These are phyloP conservation scores for Plectosphaerella sp. DNA, from an alignment of 2,329 filamentous ascomycete species.

Conservation along the genomic window DNA sequence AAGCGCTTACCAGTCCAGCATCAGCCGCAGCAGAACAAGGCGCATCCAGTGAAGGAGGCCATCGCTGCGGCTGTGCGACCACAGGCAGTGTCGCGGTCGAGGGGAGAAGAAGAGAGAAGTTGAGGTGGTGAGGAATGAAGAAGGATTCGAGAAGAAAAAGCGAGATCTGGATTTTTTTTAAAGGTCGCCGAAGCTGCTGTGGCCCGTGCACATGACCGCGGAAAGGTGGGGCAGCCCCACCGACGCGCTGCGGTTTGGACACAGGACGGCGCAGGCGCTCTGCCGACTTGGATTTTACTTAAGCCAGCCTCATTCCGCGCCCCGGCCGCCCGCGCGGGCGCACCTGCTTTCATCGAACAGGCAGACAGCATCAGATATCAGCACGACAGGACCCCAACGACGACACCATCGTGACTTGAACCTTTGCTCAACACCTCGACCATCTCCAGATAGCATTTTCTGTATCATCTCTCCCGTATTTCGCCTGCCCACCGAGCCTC, in stretches of 20 bases:
- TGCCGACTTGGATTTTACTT: not conserved
- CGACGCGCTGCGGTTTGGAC: not conserved
- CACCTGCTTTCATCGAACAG: not conserved
- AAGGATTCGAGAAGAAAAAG: not conserved
- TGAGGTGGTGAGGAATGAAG: not conserved
- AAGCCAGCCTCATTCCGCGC: not conserved
- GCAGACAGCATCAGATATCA: not conserved
- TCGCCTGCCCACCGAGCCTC: not conserved
- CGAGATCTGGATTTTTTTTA: slow-evolving; percentile 1
- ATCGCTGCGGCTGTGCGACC: not conserved
- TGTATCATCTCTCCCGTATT: too few species aligned
- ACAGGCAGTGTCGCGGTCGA: not conserved
- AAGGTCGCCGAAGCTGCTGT: not conserved
- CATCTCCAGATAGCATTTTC: not conserved
- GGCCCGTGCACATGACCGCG: not conserved
- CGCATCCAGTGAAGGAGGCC: not conserved
- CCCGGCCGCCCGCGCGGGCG: not conserved
- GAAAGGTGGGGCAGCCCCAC: not conserved
- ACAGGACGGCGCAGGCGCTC: not conserved
- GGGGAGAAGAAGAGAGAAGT: not conserved
- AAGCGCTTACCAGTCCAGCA: slow-evolving; percentile 11
- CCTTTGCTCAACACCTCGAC: too few species aligned
- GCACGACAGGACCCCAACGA: not conserved
- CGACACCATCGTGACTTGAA: too few species aligned
- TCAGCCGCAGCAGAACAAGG: not conserved